Base-by-base conservation (phyloP, 106 monocot species). In the Agapanthus africanus region DNA sequence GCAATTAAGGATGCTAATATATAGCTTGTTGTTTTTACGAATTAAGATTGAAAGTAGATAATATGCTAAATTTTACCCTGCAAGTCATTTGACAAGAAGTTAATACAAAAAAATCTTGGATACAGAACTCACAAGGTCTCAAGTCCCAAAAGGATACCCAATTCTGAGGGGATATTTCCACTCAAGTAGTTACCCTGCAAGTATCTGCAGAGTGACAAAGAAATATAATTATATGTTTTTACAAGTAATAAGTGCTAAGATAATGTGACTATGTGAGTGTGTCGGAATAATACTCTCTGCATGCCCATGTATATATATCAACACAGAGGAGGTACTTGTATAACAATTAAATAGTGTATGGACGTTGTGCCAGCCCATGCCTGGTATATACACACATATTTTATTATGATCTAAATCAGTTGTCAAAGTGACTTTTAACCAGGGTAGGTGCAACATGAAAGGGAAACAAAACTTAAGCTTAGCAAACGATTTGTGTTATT, bases 151-250 rank as follows among this genome's bases (percentile, higher is more conserved):
- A 97, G 86, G 63, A 77, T 73, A 38, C 91, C 87, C 56, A 97
- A 72, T 71, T 89, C 97, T 35, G 70, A 11, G 8, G 91, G 92
- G 36, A 97, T 97, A 70, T 64, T 26, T 66, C 91, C 97, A 84
- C 92, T 86, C 22, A 97, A 76, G 71, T 89, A 97, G 73, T 97
- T 97, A 34, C 92, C 82, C 61, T 87, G 89, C 75, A 97, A 74
- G 67, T 82, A 89, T 76, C 97, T 97, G 40, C 65, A 61, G n/a
- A 61, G 36, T 19, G 34, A 35, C 13, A 66, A 66, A 66, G 13
- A 40, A 66, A 40, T 11, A 66, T 13, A 7, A 19, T 61, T 34
- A 61, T 33, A 61, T 31, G 18, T 33, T 33, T 6, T 23, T 15
- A 61, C 11, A 5, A 21, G 19, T 21, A 39, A 39, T 42, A 8